Base-by-base conservation (phyloP, 352 stramenopile genomes). In the Bremia lactucae region DNA sequence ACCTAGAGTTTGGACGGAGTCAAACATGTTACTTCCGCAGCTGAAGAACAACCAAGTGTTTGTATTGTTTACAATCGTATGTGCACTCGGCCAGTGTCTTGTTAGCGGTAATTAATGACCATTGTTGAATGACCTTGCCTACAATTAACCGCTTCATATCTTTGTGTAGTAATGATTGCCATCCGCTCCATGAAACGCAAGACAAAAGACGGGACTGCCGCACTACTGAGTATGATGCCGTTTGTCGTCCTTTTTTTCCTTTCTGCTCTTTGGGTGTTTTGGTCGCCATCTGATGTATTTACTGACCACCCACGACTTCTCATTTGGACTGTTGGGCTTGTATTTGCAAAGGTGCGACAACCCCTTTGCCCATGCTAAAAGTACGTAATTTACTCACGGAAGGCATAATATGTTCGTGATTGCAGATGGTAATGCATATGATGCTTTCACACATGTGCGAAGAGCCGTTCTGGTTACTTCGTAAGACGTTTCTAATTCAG, bases 371-470 rank as follows among this genome's bases (percentile, higher is more conserved):
- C n/a, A n/a, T n/a, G n/a, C n/a, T n/a, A n/a, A n/a, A n/a, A n/a
- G n/a, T n/a, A n/a, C n/a, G n/a, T n/a, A n/a, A n/a, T n/a, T n/a
- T n/a, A n/a, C n/a, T n/a, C n/a, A n/a, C n/a, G n/a, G n/a, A n/a
- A n/a, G n/a, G n/a, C n/a, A n/a, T n/a, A n/a, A n/a, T n/a, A n/a
- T n/a, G n/a, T n/a, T n/a, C n/a, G n/a, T n/a, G 6, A 23, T 35
- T 47, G 28, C 43, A 91, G 79, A 91, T 91, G 76, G 76, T 85
- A 42, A 91, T 91, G 79, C 79, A 88, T 57, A 87, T 91, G 69
- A 91, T 91, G 79, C 69, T 91, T 8, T 73, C 79, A 7, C 79
- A 91, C 55, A 87, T 91, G 72, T 84, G 72, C 28, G 76, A 88
- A 46, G 79, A 91, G 39, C 79, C 79, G 15, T 91, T 83, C 50